A percentile compares a stretch with the other conserved stretches of the same genome.
Evolutionary conservation across 2,329 filamentous ascomycete genomes (phyloP).

Genomic region (Stachybotrys chartarum): DNA sequence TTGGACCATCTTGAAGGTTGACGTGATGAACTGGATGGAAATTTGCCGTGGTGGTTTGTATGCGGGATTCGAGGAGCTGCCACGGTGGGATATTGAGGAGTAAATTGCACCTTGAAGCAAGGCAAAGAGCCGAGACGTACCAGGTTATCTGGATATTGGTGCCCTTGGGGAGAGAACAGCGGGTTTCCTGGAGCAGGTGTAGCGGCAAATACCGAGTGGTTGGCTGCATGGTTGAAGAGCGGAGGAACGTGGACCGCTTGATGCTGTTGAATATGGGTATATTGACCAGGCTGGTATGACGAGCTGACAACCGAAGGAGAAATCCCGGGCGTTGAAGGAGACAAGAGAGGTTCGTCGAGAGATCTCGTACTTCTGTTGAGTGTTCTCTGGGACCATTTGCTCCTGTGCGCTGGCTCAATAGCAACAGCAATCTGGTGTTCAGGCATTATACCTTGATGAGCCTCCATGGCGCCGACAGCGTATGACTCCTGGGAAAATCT

Average conservation of each 20-base stretch:
- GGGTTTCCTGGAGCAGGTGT: background rate
- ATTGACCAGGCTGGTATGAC: background rate
- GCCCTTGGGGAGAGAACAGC: background rate
- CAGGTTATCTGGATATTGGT: background rate
- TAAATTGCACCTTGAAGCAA: background rate
- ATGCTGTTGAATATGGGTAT: background rate
- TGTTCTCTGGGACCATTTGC: conserved; percentile 19
- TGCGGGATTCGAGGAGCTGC: background rate
- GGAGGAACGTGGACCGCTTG: background rate
- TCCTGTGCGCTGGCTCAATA: conserved; percentile 19
- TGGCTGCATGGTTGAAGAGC: background rate
- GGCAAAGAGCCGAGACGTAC: background rate
- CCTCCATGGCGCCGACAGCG: conserved; percentile 15
- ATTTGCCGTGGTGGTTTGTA: background rate
- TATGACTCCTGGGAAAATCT: conserved; percentile 20
- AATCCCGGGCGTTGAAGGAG: background rate
- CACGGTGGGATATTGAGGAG: background rate
- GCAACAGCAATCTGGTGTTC: conserved; percentile 17
- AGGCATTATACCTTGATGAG: conserved; percentile 12
- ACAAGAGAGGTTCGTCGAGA: background rate
- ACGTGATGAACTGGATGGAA: background rate
- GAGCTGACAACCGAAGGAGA: background rate
- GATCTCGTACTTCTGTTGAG: background rate
- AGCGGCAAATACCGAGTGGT: background rate
- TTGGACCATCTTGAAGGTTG: background rate